Evolutionary conservation across 2,329 filamentous ascomycete species (phyloP).

Genomic region (Apiospora hydei): DNA sequence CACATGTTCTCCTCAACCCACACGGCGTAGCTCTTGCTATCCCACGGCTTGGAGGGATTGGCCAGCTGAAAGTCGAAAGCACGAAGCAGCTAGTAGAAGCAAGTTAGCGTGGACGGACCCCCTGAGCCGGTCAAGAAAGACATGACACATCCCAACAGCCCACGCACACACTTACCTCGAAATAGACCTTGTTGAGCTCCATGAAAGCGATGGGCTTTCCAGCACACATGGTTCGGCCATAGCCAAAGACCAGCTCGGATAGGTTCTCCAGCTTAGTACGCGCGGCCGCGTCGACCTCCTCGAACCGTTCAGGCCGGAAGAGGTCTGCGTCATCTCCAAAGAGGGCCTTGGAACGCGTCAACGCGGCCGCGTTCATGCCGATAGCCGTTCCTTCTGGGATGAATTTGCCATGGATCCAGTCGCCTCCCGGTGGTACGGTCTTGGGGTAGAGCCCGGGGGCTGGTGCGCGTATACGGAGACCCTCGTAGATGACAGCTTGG

Average conservation of each 20-base stretch:
- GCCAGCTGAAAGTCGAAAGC: slow-evolving; percentile 38
- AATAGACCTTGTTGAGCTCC: slow-evolving; percentile 49
- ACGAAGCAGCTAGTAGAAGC: slow-evolving; percentile 25
- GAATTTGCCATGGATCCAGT: slow-evolving; percentile 39
- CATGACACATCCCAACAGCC: background rate
- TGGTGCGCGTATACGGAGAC: slow-evolving; percentile 45
- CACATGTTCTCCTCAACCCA: slow-evolving; percentile 42
- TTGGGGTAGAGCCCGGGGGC: slow-evolving; percentile 41
- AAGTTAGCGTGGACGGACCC: background rate
- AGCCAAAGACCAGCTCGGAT: slow-evolving; percentile 46
- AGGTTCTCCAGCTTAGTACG: slow-evolving; percentile 41
- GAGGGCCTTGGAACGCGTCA: slow-evolving; percentile 39
- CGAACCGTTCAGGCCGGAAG: slow-evolving; percentile 52
- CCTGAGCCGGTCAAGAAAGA: background rate
- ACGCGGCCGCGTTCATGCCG: slow-evolving; percentile 42
- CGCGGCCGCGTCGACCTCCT: slow-evolving; percentile 41
- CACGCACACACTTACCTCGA: slow-evolving; percentile 43
- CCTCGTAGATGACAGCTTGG: slow-evolving; percentile 47
- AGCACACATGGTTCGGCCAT: slow-evolving; percentile 46
- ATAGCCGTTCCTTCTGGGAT: slow-evolving; percentile 47
- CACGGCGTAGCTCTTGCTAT: slow-evolving; percentile 36
- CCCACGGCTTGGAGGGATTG: slow-evolving; percentile 33
- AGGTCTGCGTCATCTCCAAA: slow-evolving; percentile 44
- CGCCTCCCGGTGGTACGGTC: slow-evolving; percentile 38
- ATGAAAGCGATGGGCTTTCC: slow-evolving; percentile 49